Evolutionary conservation across 2,329 filamentous ascomycete species (phyloP), one percentile per base, ranked within the genome.

Genomic region (Tothia fuscella): DNA sequence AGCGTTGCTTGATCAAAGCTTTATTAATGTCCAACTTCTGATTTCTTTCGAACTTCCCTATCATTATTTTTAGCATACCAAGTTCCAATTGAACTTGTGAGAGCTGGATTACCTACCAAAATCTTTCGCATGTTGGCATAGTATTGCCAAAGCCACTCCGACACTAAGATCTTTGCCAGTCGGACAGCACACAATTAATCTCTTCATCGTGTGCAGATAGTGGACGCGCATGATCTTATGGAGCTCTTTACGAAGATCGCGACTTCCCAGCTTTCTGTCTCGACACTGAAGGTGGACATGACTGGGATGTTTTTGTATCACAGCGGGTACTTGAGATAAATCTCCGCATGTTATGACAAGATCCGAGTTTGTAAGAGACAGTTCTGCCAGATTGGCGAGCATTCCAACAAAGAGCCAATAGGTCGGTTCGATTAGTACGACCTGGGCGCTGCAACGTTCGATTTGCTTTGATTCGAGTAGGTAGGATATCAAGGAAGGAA

Each of bases 161-260:
- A 93, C 72, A 0, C 86, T 81, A 9, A 93, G 61, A 53, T 96
- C 88, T 53, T 75, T 83, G 1, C 86, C 88, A 0, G 75, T 81
- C 20, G 80, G 74, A 55, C 88, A 94, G 4, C 76, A 74, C 4
- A 94, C 60, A 2, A 86, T 48, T 6, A 68, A 42, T 19, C 45
- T 52, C 17, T 32, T 30, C 3, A 47, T 28, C 16, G 46, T 17
- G 3, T 35, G 22, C 31, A 40, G 20, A 51, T 29, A 74, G 54
- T 12, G 57, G 32, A 57, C 67, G 54, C 83, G 82, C 3, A 60
- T 54, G 46, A 70, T 70, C 13, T 66, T 68, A 1, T 74, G 68
- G 3, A 96, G 64, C 7, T 82, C 77, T 12, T 71, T 64, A 6
- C 89, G 77, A n/a, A 96, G 67, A 49, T 83, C 78, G n/a, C 87